Base-by-base conservation (phyloP, 495 filamentous ascomycete species). In the Lindgomyces ingoldianus region DNA sequence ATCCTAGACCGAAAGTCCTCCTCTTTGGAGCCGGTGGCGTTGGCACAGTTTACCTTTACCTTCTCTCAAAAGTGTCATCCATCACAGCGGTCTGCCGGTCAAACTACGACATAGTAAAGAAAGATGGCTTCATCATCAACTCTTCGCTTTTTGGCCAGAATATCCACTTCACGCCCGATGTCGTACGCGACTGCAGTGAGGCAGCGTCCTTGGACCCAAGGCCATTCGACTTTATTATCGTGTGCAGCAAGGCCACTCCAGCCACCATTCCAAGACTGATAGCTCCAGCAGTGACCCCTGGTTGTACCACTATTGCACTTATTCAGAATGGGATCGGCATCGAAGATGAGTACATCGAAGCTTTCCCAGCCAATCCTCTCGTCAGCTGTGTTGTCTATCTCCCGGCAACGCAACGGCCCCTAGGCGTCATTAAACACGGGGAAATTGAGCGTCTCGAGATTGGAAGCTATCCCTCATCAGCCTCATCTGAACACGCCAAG, bases 241-340 rank as follows among this genome's bases (percentile, higher is more conserved):
- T 84, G 16, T 75, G 76, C 24, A 79, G 74, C 64, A 80, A 82
- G 70, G 74, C 70, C 0, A 50, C 71, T 11, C 72, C 72, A 11
- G 66, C 55, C 8, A 70, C 70, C 6, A 71, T 29, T 14, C 79
- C 78, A 4, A 67, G 75, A 3, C 70, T 72, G 1, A 76, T 83
- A 58, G 68, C 62, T 10, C 80, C 80, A 1, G 80, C 74, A 0
- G 68, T 84, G 10, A 70, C 72, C 0, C 52, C 65, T 16, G 60
- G 51, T 14, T 67, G 70, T 33, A 85, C 82, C 0, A 68, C 73
- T 0, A 79, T 85, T 45, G 81, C 83, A 57, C 73, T 85, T 1
- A 56, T 83, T 12, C 83, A 85, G 69, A 85, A 85, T 68, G 82
- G 83, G 8, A 79, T 85, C 50, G 77, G 76, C 11, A 82, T 83